Evolutionary conservation across 2,329 filamentous ascomycete genomes (phyloP), one percentile per base, ranked within the genome.

Genomic region (Fusarium chuoi): DNA sequence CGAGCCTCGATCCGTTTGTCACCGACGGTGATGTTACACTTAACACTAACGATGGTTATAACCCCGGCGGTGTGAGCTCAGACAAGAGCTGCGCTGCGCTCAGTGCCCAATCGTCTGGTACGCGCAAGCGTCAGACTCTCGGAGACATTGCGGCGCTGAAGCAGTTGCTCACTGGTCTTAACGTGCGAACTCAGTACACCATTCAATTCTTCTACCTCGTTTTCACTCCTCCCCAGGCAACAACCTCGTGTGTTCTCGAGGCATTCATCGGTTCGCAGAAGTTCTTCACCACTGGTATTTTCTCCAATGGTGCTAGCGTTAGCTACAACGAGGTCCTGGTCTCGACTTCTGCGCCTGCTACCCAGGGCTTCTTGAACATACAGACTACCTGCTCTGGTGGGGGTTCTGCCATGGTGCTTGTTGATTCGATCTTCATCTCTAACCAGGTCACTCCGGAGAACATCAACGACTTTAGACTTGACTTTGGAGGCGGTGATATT

Each of bases 401-500:
- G 10, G 70, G 61, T 3, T 45, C 66, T 2, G 63, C 70, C 1
- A 17, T 52, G 0, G 38, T 77, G 6, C 60, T 74, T 10, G 28
- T 76, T 7, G 74, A 76, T 22, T 72, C 74, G 1, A 62, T 76
- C 52, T 76, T 76, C 36, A 48, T 76, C 4, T 76, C 74, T 5
- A 75, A 76, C 56, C 54, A 75, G 38, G 74, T 76, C 20, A 76
- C 74, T 12, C 63, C 67, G 13, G 55, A 62, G n/a, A 76, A 65
- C 42, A 76, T 76, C 15, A 51, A 48, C 15, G 30, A 65, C 22
- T 67, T 64, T 18, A 28, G 49, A 5, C 62, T 77, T 39, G 65
- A 70, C 38, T 77, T 70, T 45, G 71, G 71, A 22, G 70, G 65
- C 18, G 70, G 70, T 11, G 49, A 39, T n/a, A 28, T 73, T 11